A percentile compares a stretch with the other conserved stretches of the same genome.
Evolutionary conservation across 2,329 filamentous ascomycete genomes (phyloP).

Genomic region (Aspergillus tamarii): DNA sequence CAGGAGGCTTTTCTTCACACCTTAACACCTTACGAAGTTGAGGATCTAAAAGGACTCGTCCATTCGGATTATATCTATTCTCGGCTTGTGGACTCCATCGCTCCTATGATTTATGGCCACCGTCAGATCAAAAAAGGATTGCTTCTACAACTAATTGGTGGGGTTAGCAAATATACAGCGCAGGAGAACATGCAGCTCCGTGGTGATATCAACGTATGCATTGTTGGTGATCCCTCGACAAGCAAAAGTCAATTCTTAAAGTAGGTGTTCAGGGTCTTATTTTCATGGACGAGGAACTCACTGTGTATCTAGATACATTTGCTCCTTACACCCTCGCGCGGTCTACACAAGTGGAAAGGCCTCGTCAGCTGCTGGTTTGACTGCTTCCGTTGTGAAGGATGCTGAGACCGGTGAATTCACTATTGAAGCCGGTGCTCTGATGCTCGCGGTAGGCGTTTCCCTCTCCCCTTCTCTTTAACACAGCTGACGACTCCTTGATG

Average conservation of each 20-base stretch:
- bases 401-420: conserved; percentile 99
- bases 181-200: conserved; percentile 88
- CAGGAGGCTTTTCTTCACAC: conserved; percentile 86
- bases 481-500: not conserved
- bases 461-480: not conserved
- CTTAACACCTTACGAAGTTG: conserved; percentile 83
- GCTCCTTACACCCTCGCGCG: conserved; percentile 91
- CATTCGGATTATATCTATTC: conserved; percentile 95
- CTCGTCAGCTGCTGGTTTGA: conserved; percentile 94
- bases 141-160: conserved; percentile 91
- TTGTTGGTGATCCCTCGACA: conserved; percentile 95
- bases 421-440: conserved; percentile 95
- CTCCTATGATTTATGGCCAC: conserved; percentile 96
- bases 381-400: conserved; percentile 94
- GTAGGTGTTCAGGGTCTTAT: conserved; percentile 36
- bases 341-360: conserved; percentile 98
- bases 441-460: conserved; percentile 69
- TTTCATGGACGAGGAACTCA: not conserved
- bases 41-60: conserved; percentile 89
- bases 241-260: conserved; percentile 98
- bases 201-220: conserved; percentile 98
- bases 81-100: conserved; percentile 87
- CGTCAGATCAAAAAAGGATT: conserved; percentile 97
- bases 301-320: conserved; percentile 67
- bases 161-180: conserved; percentile 85